phyloP scores from a whole-genome alignment of 1,284 basidiomycete genomes.

The Moniliophthora roreri region DNA sequence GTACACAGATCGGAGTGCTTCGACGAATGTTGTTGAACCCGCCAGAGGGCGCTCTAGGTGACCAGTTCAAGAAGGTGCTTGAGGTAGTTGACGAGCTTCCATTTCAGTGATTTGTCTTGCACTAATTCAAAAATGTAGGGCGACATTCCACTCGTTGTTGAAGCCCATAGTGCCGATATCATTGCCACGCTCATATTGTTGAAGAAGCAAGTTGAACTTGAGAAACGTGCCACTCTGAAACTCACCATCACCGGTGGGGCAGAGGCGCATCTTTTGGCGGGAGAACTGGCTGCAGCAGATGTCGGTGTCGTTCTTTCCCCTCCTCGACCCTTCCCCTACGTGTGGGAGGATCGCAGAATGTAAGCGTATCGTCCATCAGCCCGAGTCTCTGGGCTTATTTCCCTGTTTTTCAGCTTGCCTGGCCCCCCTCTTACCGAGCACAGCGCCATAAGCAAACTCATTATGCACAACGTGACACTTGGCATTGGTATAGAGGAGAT shows the following conservation, averaged over 20 bases:
- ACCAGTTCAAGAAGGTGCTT: conserved; percentile 53
- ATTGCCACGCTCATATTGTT: conserved; percentile 77
- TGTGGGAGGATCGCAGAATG: conserved; percentile 58
- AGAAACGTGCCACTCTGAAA: conserved; percentile 38
- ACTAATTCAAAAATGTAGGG: conserved; percentile 29
- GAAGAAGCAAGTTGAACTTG: conserved; percentile 68
- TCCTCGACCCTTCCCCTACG: conserved; percentile 55
- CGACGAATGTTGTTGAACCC: conserved; percentile 59
- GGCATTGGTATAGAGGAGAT: conserved; percentile 61
- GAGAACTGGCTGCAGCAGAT: conserved; percentile 67
- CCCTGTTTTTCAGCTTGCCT: conserved; percentile 43
- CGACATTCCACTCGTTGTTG: conserved; percentile 50
- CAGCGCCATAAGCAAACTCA: conserved; percentile 53
- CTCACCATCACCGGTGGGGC: conserved; percentile 68
- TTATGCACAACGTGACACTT: conserved; percentile 65
- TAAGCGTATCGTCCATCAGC: conserved; percentile 25
- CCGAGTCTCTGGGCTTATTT: conserved; percentile 28
- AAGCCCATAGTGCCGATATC: conserved; percentile 61
- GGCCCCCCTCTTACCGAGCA: conserved; percentile 68
- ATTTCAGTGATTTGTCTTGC: not conserved
- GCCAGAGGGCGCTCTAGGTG: conserved; percentile 44
- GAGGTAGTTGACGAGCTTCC: conserved; percentile 30
- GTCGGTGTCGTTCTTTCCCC: conserved; percentile 76
- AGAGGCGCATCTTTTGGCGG: conserved; percentile 77
- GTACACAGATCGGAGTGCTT: conserved; percentile 64